Conservation (phyloP, 225 moss, liverwort and hornwort genomes). For the Climacium dendroides region DNA sequence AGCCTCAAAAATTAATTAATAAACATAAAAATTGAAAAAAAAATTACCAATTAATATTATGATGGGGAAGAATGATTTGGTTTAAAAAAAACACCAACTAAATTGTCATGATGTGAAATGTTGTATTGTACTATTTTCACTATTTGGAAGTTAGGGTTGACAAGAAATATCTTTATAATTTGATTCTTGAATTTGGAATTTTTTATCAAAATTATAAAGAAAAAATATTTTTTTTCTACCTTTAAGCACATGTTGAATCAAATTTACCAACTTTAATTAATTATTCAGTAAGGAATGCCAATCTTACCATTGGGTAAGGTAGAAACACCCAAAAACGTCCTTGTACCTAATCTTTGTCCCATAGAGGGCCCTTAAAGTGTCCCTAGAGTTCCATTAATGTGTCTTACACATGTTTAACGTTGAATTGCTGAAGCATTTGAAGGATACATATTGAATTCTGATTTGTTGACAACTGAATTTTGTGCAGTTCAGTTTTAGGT, state of each 20-base stretch:
- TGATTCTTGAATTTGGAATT: neutral
- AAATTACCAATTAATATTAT: neutral
- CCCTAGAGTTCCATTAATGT: no score
- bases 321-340: no score
- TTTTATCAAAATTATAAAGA: no score
- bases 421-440: no score
- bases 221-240: no score
- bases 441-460: no score
- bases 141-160: rapidly evolving
- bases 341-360: no score
- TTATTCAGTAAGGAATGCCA: neutral
- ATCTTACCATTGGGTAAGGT: neutral
- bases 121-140: neutral
- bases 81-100: neutral
- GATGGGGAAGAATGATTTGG: neutral
- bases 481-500: no score
- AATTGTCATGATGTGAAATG: neutral
- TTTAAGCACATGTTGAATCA: rapidly evolving
- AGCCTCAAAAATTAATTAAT: neutral
- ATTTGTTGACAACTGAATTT: no score
- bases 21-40: neutral
- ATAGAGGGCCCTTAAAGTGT: no score
- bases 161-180: neutral
- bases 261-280: neutral
- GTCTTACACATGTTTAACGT: no score